These are phyloP conservation scores for Trichoderma sp. DNA, from an alignment of 2,329 filamentous ascomycete genomes.

Conservation along the genomic window DNA sequence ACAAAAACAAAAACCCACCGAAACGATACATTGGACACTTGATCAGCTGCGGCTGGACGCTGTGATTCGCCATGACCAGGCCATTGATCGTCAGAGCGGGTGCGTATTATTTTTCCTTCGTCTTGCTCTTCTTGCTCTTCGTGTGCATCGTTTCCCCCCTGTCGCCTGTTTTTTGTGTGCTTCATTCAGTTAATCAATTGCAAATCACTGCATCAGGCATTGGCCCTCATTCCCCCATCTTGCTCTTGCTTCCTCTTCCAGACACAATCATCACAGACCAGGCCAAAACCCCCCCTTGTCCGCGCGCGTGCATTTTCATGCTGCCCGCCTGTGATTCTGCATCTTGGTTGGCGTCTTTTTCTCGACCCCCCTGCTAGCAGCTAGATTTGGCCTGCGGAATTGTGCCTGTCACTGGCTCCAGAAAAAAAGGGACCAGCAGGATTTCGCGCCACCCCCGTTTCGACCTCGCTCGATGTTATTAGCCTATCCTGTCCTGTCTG, in stretches of 20 bases:
- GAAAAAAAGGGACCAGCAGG: slow-evolving; percentile 1
- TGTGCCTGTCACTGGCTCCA: slow-evolving; percentile 16
- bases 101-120: slow-evolving; percentile 41
- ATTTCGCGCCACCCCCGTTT: slow-evolving; percentile 16
- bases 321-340: neutral
- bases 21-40: neutral
- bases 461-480: slow-evolving; percentile 6
- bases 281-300: neutral
- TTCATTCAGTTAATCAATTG: neutral
- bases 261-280: neutral
- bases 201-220: neutral
- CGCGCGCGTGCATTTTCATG: neutral
- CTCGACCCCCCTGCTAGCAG: neutral
- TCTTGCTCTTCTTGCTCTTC: neutral
- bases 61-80: slow-evolving; percentile 51
- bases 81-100: slow-evolving; percentile 59
- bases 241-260: neutral
- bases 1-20: neutral
- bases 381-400: neutral
- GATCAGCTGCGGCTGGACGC: neutral
- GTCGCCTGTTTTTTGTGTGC: neutral
- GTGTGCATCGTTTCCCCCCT: neutral
- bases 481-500: neutral
- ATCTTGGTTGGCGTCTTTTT: neutral
- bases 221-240: neutral